Percentiles rank a stretch among this genome's conserved stretches.
Evolutionary conservation across 2,329 filamentous ascomycete genomes (phyloP).

Genomic region (Incumbomyces lentus): DNA sequence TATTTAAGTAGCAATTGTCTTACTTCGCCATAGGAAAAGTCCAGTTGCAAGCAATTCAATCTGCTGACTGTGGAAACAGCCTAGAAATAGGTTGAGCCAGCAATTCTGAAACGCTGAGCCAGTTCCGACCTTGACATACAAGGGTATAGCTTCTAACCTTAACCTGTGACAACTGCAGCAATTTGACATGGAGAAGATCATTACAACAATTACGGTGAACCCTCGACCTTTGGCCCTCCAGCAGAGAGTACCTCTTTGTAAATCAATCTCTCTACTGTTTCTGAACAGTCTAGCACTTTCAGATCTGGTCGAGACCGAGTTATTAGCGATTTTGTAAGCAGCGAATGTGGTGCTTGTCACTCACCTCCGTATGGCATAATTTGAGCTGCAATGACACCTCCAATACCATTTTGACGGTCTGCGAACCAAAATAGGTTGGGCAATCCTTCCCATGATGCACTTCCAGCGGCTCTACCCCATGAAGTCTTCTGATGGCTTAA

Average conservation of each 20-base stretch:
- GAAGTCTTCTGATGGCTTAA: constrained; percentile 20
- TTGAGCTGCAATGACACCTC: constrained; percentile 41
- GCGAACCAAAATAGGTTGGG: constrained; percentile 51
- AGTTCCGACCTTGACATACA: too few species aligned
- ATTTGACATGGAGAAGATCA: too few species aligned
- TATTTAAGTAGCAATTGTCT: not conserved
- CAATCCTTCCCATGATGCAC: constrained; percentile 46
- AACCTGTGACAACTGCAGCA: too few species aligned
- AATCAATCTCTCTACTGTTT: not conserved
- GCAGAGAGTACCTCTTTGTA: not conserved
- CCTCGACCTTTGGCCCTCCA: not conserved
- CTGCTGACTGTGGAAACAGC: too few species aligned
- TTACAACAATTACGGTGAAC: not conserved
- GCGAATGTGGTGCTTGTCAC: not conserved
- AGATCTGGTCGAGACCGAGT: not conserved
- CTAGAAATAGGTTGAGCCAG: too few species aligned
- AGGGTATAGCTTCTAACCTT: too few species aligned
- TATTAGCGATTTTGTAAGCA: not conserved
- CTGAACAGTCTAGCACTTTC: not conserved
- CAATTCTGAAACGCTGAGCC: too few species aligned
- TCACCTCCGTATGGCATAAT: constrained; percentile 31
- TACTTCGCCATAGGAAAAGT: too few species aligned
- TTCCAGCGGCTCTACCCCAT: constrained; percentile 41
- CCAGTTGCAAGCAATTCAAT: too few species aligned
- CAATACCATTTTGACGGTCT: constrained; percentile 47